Percentiles rank a stretch among this genome's conserved stretches.
Evolutionary conservation across 805 yeast species (phyloP).

Genomic region (Candida insectorum): DNA sequence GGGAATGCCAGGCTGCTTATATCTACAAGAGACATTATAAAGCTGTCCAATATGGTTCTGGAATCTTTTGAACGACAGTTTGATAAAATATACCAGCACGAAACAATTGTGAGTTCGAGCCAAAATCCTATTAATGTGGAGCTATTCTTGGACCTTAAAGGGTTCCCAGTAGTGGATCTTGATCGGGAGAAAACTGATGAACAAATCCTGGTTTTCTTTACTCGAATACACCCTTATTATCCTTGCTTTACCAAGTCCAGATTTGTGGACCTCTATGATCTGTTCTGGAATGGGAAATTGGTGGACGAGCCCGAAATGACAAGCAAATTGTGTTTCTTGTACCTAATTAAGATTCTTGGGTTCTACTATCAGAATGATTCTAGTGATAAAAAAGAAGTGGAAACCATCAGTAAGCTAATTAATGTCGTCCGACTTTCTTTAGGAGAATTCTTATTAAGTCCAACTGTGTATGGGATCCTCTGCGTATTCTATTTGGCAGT

Average conservation of each 20-base stretch:
- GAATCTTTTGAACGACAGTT: too few species aligned
- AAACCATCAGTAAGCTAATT: not conserved
- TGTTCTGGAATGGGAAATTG: slow-evolving; percentile 6
- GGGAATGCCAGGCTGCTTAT: not conserved
- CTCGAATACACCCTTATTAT: slow-evolving; percentile 1
- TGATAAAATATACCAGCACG: too few species aligned
- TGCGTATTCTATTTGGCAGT: not conserved
- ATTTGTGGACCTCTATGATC: slow-evolving; percentile 2
- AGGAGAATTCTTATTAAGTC: slow-evolving; percentile 1
- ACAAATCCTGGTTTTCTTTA: slow-evolving; percentile 3
- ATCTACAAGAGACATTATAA: not conserved
- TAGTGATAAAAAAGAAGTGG: not conserved
- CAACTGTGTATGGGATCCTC: slow-evolving; percentile 1
- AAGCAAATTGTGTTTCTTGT: too few species aligned
- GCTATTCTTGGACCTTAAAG: too few species aligned
- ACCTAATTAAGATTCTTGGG: slow-evolving; percentile 3
- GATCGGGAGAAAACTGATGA: slow-evolving; percentile 1
- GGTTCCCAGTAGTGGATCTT: slow-evolving; percentile 1
- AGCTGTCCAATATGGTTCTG: too few species aligned
- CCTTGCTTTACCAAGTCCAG: slow-evolving; percentile 1
- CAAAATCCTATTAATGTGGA: too few species aligned
- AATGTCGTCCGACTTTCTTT: not conserved
- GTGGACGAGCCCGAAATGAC: too few species aligned
- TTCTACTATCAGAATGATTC: not conserved
- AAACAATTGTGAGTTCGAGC: too few species aligned